Evolutionary conservation across 306 rosid species (phyloP), one percentile per base, ranked within the genome.

Genomic region (Cucumis cinereus): DNA sequence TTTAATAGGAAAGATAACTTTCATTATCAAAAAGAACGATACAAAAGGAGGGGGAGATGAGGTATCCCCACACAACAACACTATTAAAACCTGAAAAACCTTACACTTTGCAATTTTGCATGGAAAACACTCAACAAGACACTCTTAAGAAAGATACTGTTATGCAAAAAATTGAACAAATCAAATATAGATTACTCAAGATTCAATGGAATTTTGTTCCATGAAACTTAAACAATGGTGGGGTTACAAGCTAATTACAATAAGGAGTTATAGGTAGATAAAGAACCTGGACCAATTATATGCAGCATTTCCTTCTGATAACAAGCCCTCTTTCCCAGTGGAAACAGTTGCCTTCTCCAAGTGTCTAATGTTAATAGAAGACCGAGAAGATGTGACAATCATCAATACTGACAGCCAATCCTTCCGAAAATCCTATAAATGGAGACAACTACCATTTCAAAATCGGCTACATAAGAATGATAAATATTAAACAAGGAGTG

Each of bases 311-410:
- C 98, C 98, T 78, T 94, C 98, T 0, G 96, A 91, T 75, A 94
- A 78, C 68, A 94, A 77, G 81, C 98, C 98, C 85, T 94, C 98
- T 85, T 94, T 94, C 77, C 98, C 98, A 3, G 98, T 90, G 74
- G 98, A 92, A 52, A 91, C 93, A 77, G 98, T 94, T 78, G 98
- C 98, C 89, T 90, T 94, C 90, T 94, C 98, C 90, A 94, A 86
- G 81, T 94, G 98, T 88, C 98, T 85, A 79, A 94, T 91, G 87
- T 91, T 94, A 86, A 88, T 94, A 79, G 96, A 87, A 64, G 98
- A 91, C 35, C 98, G 91, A 6, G 98, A 94, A 73, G 98, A 94
- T 16, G 98, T 94, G 69, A 89, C 97, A 77, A 90, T 81, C 96
- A 94, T 90, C 88, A 94, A 85, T 77, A 92, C 84, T 22, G 88